Base-by-base conservation (phyloP, 495 filamentous ascomycete genomes). In the Penicillium paxilli region DNA sequence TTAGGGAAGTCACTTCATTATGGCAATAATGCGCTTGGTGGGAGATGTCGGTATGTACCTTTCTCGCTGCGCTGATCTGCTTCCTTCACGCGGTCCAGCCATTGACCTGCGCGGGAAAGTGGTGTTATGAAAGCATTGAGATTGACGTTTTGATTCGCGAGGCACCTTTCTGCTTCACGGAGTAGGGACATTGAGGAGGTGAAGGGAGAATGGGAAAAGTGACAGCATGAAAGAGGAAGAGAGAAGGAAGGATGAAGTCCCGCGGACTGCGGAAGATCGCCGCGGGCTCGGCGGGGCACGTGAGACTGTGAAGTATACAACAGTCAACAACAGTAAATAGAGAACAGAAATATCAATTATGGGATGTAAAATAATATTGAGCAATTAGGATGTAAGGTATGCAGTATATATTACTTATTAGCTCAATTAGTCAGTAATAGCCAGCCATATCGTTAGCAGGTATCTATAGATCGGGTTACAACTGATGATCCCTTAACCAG, bases 51-150 rank as follows among this genome's bases (percentile, higher is more conserved):
- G 30, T 26, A 28, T 50, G 20, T 59, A 76, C 77, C 75, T 61
- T 67, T 59, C 41, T 73, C 55, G 21, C 59, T 47, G 49, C 78
- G 73, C 46, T 46, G 48, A 55, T 75, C 76, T 20, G 78, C 76
- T 42, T 75, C 60, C 47, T 63, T 71, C 19, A 68, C 67, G 22
- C 62, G 62, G 24, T 73, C 61, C 47, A 69, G 40, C 66, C 68
- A 77, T 49, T 59, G 52, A 8, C 57, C 68, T 11, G 67, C 49
- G 40, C 63, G 67, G n/a, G 65, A 59, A 9, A 74, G 53, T 17
- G 72, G 63, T 0, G 71, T 70, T 50, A 80, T 76, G 20, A 81
- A 77, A 35, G 78, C 69, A 69, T 80, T 79, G 49, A 79, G 66
- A 14, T 51, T 44, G 44, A 65, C 55, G 46, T 67, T 64, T 54